A percentile compares a stretch with the other conserved stretches of the same genome.
phyloP scores from a whole-genome alignment of 192 early-diverging fungal species.

The Thamnidium elegans region DNA sequence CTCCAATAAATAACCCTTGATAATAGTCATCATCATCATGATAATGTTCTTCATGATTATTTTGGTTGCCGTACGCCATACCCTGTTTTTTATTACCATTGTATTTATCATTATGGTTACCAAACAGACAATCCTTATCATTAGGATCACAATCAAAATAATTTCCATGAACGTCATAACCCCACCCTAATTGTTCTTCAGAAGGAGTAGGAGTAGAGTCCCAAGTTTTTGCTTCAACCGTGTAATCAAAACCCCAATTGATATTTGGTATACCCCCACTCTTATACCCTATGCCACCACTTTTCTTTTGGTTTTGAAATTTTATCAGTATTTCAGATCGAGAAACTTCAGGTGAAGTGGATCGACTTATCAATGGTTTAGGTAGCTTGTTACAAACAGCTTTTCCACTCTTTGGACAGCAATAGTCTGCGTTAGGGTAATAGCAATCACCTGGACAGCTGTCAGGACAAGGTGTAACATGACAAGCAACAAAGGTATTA shows the following conservation, averaged over 20 bases:
- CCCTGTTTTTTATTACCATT: no score
- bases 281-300: not conserved
- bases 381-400: not conserved
- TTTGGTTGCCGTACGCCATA: no score
- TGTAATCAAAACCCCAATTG: no score
- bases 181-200: no score
- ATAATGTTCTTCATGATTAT: no score
- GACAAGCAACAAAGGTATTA: not conserved
- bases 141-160: no score
- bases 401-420: slow-evolving; percentile 19
- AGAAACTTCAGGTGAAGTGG: not conserved
- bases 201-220: no score
- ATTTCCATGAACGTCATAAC: no score
- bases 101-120: no score
- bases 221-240: no score
- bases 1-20: not conserved
- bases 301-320: not conserved
- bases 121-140: no score
- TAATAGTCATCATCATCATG: not conserved
- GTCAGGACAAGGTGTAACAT: slow-evolving; percentile 15
- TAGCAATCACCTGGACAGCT: slow-evolving; percentile 8
- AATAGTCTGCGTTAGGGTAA: slow-evolving; percentile 19
- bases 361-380: not conserved
- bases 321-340: not conserved
- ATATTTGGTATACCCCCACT: not conserved